Evolutionary conservation across 2,329 filamentous ascomycete genomes (phyloP).

Genomic region (Diaporthe caulivora): DNA sequence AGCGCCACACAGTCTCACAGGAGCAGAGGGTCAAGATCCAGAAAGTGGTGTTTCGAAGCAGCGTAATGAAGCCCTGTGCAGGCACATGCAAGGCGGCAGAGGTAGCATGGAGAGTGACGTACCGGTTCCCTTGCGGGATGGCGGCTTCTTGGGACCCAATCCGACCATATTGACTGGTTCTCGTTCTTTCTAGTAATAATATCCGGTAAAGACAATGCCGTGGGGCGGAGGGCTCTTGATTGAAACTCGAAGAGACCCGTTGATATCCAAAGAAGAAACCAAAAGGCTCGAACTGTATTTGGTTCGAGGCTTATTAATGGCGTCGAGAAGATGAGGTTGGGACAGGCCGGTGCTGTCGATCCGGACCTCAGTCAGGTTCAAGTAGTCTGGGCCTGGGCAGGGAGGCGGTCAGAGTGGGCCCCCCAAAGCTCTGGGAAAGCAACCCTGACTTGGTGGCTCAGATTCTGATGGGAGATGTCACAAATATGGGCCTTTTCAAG

Average conservation of each 20-base stretch:
- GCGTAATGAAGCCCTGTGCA: neutral
- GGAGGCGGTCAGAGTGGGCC: conserved; percentile 34
- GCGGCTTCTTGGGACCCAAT: conserved; percentile 72
- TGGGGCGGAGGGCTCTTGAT: neutral
- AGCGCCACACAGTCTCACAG: neutral
- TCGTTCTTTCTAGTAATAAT: neutral
- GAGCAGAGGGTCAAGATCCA: neutral
- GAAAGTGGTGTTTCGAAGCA: neutral
- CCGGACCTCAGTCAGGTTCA: conserved; percentile 23
- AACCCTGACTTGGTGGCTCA: conserved; percentile 25
- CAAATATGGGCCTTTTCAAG: conserved; percentile 26
- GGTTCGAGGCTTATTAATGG: neutral
- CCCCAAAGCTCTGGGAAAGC: conserved; percentile 1
- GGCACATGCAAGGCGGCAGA: conserved; percentile 8
- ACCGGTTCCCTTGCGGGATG: conserved; percentile 66
- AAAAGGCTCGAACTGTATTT: neutral
- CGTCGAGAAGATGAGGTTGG: conserved; percentile 16
- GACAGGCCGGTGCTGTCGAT: conserved; percentile 6
- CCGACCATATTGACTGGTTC: conserved; percentile 66
- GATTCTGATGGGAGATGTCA: conserved; percentile 29
- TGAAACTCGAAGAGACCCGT: neutral
- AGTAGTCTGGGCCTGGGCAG: conserved; percentile 27
- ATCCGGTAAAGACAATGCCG: neutral
- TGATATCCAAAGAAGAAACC: neutral
- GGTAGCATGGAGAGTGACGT: conserved; percentile 41